Base-by-base conservation (phyloP, 345 rosid species). In the Gossypium herbaceum region DNA sequence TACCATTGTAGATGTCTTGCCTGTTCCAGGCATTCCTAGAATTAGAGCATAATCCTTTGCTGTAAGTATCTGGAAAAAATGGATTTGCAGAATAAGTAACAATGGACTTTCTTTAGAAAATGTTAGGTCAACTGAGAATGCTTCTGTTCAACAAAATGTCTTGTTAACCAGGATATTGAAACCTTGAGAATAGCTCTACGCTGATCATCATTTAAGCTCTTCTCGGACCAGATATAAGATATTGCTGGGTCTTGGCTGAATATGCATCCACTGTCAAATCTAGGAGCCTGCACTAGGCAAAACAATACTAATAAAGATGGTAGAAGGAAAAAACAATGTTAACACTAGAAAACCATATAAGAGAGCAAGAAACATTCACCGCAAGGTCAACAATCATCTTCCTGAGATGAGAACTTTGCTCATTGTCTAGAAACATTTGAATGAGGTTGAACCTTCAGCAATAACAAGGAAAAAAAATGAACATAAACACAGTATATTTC, bases 21-120 rank as follows among this genome's bases (percentile, higher is more conserved):
- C 99, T 19, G 99, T 93, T 79, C 99, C 99, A 69, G 99, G 99
- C 99, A 95, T 95, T 80, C 99, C 99, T 43, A 95, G 83, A 82
- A 95, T 93, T 81, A 93, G 78, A 45, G 98, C 89, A 82, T 95
- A 95, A 85, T 95, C 97, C 88, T 84, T 95, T 63, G 94, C 96
- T 39, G 98, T 84, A 79, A 95, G 94, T 75, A 93, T 90, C 98
- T 95, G 93, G 78, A 86, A 75, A 78, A 73, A 51, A 68, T 70
- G 79, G 58, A 73, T 77, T 62, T 61, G 74, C 71, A 76, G 59
- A 59, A 43, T 70, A 74, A 75, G 59, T 54, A 77, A 16, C 24
- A 9, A 73, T 27, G 56, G 63, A 43, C 65, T 63, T 19, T 51
- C 59, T 24, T 24, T 43, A 73, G 22, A 45, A 60, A 69, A 39